phyloP scores from a whole-genome alignment of 768 basidiomycete species.

The Pisolithus marmoratus region DNA sequence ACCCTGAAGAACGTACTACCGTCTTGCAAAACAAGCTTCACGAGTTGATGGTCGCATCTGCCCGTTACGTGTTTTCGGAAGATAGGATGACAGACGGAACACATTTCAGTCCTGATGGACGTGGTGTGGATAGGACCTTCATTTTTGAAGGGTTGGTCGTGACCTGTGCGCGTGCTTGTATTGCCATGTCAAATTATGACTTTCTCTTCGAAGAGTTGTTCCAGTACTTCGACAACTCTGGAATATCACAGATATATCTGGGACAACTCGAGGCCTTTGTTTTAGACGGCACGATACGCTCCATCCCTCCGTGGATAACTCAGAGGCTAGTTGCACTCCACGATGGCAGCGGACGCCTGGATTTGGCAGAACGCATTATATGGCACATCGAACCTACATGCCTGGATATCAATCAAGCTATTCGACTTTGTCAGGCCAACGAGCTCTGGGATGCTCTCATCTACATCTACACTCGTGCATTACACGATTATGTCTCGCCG shows the following conservation, averaged over 20 bases:
- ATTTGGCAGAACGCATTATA: constrained; percentile 81
- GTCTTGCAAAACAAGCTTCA: constrained; percentile 72
- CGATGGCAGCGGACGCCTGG: constrained; percentile 62
- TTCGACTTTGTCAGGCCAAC: constrained; percentile 76
- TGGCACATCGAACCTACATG: constrained; percentile 93
- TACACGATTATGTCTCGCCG: constrained; percentile 86
- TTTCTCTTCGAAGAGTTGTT: constrained; percentile 93
- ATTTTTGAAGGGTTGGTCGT: constrained; percentile 86
- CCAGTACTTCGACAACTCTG: constrained; percentile 78
- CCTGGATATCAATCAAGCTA: constrained; percentile 90
- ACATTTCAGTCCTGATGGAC: constrained; percentile 72
- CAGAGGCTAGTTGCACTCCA: constrained; percentile 79
- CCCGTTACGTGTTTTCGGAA: constrained; percentile 88
- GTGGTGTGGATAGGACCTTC: constrained; percentile 87
- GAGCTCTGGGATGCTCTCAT: constrained; percentile 90
- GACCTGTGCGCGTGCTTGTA: constrained; percentile 71
- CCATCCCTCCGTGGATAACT: constrained; percentile 82
- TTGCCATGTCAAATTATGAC: constrained; percentile 74
- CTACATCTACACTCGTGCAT: constrained; percentile 86
- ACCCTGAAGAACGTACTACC: constrained; percentile 46
- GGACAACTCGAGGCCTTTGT: constrained; percentile 77
- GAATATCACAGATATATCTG: constrained; percentile 83
- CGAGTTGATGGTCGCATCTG: constrained; percentile 83
- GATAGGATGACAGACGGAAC: constrained; percentile 90
- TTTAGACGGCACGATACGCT: constrained; percentile 62